A percentile compares a stretch with the other conserved stretches of the same genome.
These are phyloP conservation scores for Danielozyma ontarioensis DNA, from an alignment of 805 yeast species.

Conservation along the genomic window DNA sequence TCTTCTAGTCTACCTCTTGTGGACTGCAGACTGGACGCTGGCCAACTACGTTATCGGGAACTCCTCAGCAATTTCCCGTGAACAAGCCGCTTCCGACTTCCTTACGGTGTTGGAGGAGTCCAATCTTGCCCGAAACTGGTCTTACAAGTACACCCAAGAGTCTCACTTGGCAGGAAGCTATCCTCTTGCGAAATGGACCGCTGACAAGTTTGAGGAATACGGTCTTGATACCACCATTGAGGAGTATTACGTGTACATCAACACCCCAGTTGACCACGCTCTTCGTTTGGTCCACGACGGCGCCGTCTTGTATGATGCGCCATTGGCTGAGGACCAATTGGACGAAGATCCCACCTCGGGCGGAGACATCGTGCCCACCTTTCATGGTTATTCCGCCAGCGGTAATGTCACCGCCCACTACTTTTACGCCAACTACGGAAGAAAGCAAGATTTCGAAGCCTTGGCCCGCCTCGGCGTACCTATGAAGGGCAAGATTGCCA, in stretches of 20 bases:
- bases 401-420: constrained; percentile 69
- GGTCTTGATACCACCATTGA: constrained; percentile 53
- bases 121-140: constrained; percentile 49
- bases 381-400: constrained; percentile 70
- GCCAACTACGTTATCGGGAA: too few relatives aligned
- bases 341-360: constrained; percentile 46
- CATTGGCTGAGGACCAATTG: constrained; percentile 45
- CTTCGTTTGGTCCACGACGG: constrained; percentile 37
- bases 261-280: constrained; percentile 55
- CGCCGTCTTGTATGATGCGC: constrained; percentile 43
- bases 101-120: constrained; percentile 8
- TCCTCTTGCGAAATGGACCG: constrained; percentile 54
- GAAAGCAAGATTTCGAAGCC: constrained; percentile 50
- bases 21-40: too few relatives aligned
- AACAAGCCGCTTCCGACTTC: background rate
- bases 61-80: too few relatives aligned
- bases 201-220: constrained; percentile 50
- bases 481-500: constrained; percentile 54
- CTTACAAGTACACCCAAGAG: constrained; percentile 43
- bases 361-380: constrained; percentile 58
- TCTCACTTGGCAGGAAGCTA: constrained; percentile 57
- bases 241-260: constrained; percentile 56
- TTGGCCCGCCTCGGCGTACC: constrained; percentile 45
- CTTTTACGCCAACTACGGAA: constrained; percentile 68
- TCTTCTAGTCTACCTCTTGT: too few relatives aligned